Percentiles rank a stretch among this genome's conserved stretches.
phyloP scores from a whole-genome alignment of 192 early-diverging fungal genomes.

The Coemansia sp. region DNA sequence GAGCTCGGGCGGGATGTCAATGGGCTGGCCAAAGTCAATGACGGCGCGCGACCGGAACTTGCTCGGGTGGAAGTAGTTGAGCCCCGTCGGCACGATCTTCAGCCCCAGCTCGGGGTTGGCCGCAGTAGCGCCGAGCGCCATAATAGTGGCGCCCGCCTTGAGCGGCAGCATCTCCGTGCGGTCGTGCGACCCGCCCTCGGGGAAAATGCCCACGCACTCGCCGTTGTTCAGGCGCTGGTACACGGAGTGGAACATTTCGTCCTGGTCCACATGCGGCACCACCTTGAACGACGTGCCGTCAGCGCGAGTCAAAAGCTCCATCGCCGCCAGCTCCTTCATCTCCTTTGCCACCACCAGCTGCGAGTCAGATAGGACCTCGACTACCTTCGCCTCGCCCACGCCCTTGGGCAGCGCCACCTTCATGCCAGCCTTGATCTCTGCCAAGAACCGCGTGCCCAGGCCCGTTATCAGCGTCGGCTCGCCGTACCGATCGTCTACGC shows the following conservation, averaged over 20 bases:
- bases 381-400: slow-evolving; percentile 68
- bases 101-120: slow-evolving; percentile 83
- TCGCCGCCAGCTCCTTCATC: slow-evolving; percentile 71
- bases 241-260: slow-evolving; percentile 84
- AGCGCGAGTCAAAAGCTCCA: slow-evolving; percentile 64
- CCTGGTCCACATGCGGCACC: slow-evolving; percentile 89
- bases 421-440: slow-evolving; percentile 66
- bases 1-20: slow-evolving; percentile 75
- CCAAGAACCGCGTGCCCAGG: slow-evolving; percentile 69
- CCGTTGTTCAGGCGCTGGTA: slow-evolving; percentile 73
- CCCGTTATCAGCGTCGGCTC: slow-evolving; percentile 76
- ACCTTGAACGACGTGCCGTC: slow-evolving; percentile 69
- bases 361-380: slow-evolving; percentile 82
- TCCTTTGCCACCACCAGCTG: slow-evolving; percentile 76
- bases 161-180: slow-evolving; percentile 94
- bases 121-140: slow-evolving; percentile 90
- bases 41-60: slow-evolving; percentile 97
- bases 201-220: slow-evolving; percentile 94
- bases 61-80: slow-evolving; percentile 97
- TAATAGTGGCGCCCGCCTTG: slow-evolving; percentile 85
- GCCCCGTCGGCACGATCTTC: slow-evolving; percentile 89
- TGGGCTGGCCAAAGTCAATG: slow-evolving; percentile 93
- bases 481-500: slow-evolving; percentile 65
- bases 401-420: slow-evolving; percentile 69
- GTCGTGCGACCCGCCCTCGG: slow-evolving; percentile 98